Base-by-base conservation (phyloP, 192 early-diverging fungal species). In the Rhizoclosmatium globosum region DNA sequence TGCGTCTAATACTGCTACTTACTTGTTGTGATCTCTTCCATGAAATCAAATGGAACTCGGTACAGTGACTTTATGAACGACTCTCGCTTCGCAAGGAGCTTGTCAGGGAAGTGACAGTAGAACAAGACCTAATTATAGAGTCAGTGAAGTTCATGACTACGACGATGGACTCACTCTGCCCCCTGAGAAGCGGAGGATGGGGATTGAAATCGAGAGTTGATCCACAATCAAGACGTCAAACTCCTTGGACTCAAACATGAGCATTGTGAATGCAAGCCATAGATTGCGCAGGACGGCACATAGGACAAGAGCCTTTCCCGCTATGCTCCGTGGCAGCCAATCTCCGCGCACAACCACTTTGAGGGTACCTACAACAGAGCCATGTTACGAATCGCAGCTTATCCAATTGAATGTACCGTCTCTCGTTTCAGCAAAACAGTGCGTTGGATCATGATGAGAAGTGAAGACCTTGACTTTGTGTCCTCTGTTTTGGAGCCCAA, bases 101-200 rank as follows among this genome's bases (percentile, higher is more conserved):
- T 94, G 79, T 99, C 97, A 0, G 97, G 97, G 77, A 96, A 97
- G 71, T 99, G 97, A 81, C 97, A 97, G 81, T 99, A 99, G 83
- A 99, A 99, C 53, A 99, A 83, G 11, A 97, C 91, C 83, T 93
- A 82, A 43, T 69, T 19, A 43, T 17, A 53, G 50, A 53, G 9
- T 7, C 17, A 53, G 6, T 53, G 6, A 1, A 53, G 50, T 0
- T 31, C 0, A 53, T 53, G 50, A 17, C 1, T 53, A 13, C 17
- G 50, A 53, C 17, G 9, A 53, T 53, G 0, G 6, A 13, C 50
- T 23, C 72, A 92, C 92, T 73, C 90, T 90, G 21, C 91, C 85
- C 1, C 82, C 78, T 39, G 90, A 87, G 47, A 91, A 79, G 77
- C 90, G 87, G 53, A 97, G 82, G 15, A 97, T 58, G n/a, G 96